Evolutionary conservation across 257 asterid genomes (phyloP).

Genomic region (Solanum clarkiae): DNA sequence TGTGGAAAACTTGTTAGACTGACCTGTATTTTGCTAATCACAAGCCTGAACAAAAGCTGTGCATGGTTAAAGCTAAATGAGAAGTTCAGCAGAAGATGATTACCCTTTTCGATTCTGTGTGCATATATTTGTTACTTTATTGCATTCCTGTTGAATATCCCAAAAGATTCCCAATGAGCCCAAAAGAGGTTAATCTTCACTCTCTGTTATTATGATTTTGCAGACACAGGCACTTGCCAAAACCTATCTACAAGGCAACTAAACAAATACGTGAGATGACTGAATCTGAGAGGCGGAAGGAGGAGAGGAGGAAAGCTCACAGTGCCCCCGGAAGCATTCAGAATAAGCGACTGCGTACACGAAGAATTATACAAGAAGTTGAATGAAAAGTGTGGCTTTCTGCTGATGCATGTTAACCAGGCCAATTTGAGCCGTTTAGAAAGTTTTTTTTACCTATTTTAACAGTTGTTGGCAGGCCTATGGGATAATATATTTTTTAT

Average conservation of each 20-base stretch:
- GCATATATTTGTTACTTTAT: neutral
- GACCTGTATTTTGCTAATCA: neutral
- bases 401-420: neutral
- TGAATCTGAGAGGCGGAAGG: constrained; percentile 60
- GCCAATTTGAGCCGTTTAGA: neutral
- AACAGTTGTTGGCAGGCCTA: neutral
- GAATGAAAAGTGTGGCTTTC: constrained; percentile 26
- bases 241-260: constrained; percentile 65
- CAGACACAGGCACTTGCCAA: constrained; percentile 96
- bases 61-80: neutral
- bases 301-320: constrained; percentile 73
- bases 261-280: constrained; percentile 42
- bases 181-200: neutral
- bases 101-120: neutral
- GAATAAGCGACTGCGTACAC: constrained; percentile 36
- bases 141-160: neutral
- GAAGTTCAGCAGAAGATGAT: neutral
- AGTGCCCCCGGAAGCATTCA: constrained; percentile 82
- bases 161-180: neutral
- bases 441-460: neutral
- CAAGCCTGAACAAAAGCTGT: neutral
- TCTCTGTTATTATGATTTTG: constrained; percentile 1
- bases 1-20: neutral
- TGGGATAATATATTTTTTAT: neutral
- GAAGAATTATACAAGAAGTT: constrained; percentile 58